Percentiles rank a stretch among this genome's conserved stretches.
Evolutionary conservation across 78 protist genomes (phyloP).

Genomic region (Dictyostelium intermedium): DNA sequence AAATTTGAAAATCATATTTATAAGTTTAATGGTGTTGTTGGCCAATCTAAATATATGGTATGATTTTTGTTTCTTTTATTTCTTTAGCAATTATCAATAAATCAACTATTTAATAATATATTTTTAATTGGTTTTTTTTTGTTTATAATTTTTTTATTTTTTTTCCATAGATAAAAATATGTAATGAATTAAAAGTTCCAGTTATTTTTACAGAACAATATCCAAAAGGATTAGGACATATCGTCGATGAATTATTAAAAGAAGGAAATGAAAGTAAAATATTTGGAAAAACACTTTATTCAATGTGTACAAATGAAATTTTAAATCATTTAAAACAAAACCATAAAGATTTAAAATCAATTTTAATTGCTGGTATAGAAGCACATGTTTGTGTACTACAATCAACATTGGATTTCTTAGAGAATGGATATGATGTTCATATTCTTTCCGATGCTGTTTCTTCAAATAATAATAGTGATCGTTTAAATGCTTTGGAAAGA

Average conservation of each 20-base stretch:
- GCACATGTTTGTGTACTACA: constrained; percentile 83
- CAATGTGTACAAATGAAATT: constrained; percentile 74
- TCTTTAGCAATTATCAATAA: too few relatives aligned
- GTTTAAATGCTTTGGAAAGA: constrained; percentile 76
- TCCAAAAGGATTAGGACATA: constrained; percentile 71
- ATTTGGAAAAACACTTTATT: constrained; percentile 68
- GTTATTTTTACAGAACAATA: constrained; percentile 81
- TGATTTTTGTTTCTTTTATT: too few relatives aligned
- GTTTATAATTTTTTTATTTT: too few relatives aligned
- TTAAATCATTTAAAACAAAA: not conserved
- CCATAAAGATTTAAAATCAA: constrained; percentile 4
- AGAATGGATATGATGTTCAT: constrained; percentile 83
- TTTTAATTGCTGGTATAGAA: constrained; percentile 83
- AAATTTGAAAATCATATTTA: constrained; percentile 42
- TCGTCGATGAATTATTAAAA: constrained; percentile 32
- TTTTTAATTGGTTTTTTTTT: not conserved
- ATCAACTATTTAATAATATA: too few relatives aligned
- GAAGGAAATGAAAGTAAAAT: not conserved
- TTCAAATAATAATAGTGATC: not conserved
- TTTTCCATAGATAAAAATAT: constrained; percentile 10
- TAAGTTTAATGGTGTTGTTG: constrained; percentile 5
- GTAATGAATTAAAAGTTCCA: constrained; percentile 67
- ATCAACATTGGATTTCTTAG: constrained; percentile 79
- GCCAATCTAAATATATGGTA: constrained; percentile 12
- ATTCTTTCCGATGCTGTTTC: constrained; percentile 80